Base-by-base conservation (phyloP, 805 yeast genomes). In the Barnettozyma californica region DNA sequence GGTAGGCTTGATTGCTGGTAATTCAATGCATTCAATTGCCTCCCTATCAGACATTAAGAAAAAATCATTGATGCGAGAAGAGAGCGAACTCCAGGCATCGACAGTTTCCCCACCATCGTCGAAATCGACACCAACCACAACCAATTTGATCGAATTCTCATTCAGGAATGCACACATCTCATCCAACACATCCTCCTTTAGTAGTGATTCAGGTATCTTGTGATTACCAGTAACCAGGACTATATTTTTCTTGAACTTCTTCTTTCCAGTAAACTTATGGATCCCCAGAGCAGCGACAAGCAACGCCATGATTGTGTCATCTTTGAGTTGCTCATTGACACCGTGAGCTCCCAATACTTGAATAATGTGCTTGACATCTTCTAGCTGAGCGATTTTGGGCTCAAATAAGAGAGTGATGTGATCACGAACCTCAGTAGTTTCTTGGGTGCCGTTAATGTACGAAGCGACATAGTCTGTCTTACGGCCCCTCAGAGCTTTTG, bases 381-480 rank as follows among this genome's bases (percentile, higher is more conserved):
- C 34, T 20, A 26, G 27, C 8, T 38, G 13, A 6, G 52, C 44
- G 20, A 49, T 38, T 31, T 48, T 50, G 9, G 41, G 34, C 3
- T 36, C 42, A n/a, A 44, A 47, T 9, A 51, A 26, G n/a, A 37
- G 25, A 2, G 41, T 19, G 8, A 49, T 52, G 18, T 43, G 47
- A 11, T 48, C 45, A 20, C 50, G 39, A 5, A 35, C 31, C 6
- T 47, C 50, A n/a, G 43, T 40, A 2, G 44, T 43, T 13, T 44
- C 50, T 26, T 39, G 26, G 6, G 50, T 47, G 18, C 50, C 50
- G 13, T 60, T 66, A 1, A 65, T 51, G 4, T 68, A 55, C n/a
- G 72, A 54, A 0, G 70, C 62, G 3, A 71, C 63, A 27, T 62
- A 58, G 51, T 75, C 78, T 1, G 76, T 71, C 52, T 69, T 69